phyloP scores from a whole-genome alignment of 768 basidiomycete genomes.

The Lactarius quietus region DNA sequence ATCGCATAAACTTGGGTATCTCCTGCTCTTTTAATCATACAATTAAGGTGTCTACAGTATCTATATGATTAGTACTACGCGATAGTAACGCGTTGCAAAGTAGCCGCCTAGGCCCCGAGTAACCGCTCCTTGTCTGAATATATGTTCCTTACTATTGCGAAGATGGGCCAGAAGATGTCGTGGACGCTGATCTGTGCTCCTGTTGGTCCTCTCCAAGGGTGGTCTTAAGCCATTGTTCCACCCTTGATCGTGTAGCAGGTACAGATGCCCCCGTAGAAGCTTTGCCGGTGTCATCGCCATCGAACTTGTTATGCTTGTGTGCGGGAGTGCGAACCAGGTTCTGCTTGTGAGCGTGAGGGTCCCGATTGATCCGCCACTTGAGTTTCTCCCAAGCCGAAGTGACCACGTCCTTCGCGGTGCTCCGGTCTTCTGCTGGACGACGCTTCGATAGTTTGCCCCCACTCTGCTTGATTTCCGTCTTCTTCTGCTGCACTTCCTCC shows the following conservation, averaged over 20 bases:
- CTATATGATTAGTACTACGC: too few species aligned
- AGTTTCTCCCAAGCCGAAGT: too few species aligned
- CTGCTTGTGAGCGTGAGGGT: neutral
- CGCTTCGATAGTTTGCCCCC: neutral
- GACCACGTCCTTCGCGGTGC: neutral
- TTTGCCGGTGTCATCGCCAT: neutral
- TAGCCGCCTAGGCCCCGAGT: too few species aligned
- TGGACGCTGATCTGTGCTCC: neutral
- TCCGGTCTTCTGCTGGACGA: neutral
- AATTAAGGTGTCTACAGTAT: too few species aligned
- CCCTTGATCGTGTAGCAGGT: neutral
- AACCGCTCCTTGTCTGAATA: neutral
- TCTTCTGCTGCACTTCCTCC: neutral
- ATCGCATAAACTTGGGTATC: too few species aligned
- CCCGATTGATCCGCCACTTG: constrained; percentile 7
- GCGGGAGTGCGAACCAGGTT: neutral
- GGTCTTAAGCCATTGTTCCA: neutral
- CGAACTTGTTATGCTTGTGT: neutral
- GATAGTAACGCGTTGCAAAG: too few species aligned
- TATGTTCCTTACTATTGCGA: neutral
- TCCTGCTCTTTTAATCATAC: too few species aligned
- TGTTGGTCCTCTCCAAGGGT: neutral
- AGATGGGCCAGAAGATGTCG: neutral
- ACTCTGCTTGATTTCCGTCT: neutral
- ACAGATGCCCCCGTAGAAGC: neutral